Base-by-base conservation (phyloP, 2,329 filamentous ascomycete species). In the Dactylonectria macrodidyma region DNA sequence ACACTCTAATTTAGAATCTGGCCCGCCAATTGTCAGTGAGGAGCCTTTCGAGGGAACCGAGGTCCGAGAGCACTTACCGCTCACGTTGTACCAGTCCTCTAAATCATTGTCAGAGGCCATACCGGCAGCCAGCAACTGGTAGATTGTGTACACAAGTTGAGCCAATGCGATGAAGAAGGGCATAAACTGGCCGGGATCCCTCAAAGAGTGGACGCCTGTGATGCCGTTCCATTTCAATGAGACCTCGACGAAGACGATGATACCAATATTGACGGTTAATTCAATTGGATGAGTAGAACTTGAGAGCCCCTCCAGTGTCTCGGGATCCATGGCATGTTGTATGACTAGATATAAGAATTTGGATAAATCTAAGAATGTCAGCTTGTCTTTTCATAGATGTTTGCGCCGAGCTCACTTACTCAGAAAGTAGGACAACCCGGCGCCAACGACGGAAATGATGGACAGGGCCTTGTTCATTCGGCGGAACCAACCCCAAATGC, bases 401-500 rank as follows among this genome's bases (percentile, higher is more conserved):
- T 24, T 14, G n/a, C 5, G n/a, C 6, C n/a, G 22, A 5, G 51
- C 19, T 24, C 46, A 7, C 51, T 36, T 9, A 54, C 51, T 36
- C 5, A 54, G 5, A 9, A 54, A 38, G 22, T 38, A 26, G 3
- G 34, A 16, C 30, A 50, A 24, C 4, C 51, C 14, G 9, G 59
- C 54, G 33, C 54, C 54, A 2, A 62, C 22, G 2, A 47, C 59
- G 3, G 59, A 62, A 22, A 62, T 62, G 22, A 62, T 62, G 16
- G 41, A 51, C 48, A 62, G 34, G 10, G 54, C 59, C 22, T 62
- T 36, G 59, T 62, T 62, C 11, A 62, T 30, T n/a, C 51, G 46
- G 3, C 59, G 59, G 44, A 62, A 62, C 59, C 59, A 62, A n/a
- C 59, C 51, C 59, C 59, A 62, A 7, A 62, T 62, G 59, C 59